Evolutionary conservation across 1,284 basidiomycete genomes (phyloP).

Genomic region (Naganishia sp.): DNA sequence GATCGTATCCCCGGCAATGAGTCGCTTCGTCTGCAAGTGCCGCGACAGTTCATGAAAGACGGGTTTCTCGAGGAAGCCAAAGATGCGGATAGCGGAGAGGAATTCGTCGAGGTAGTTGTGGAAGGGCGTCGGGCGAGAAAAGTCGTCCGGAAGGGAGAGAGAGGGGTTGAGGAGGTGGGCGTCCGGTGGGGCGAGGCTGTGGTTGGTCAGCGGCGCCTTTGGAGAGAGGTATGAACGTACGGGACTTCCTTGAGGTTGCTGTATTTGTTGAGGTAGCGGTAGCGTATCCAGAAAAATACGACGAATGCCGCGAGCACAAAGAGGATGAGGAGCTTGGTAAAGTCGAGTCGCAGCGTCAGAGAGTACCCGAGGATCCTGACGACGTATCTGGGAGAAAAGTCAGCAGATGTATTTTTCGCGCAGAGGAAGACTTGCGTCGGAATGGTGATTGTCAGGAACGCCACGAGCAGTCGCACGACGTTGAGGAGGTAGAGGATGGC

Average conservation of each 20-base stretch:
- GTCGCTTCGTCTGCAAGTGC: slow-evolving; percentile 83
- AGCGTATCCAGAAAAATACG: slow-evolving; percentile 77
- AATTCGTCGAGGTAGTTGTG: slow-evolving; percentile 96
- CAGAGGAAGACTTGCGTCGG: slow-evolving; percentile 58
- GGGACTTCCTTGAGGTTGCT: slow-evolving; percentile 83
- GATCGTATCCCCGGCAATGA: slow-evolving; percentile 76
- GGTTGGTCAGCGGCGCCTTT: slow-evolving; percentile 58
- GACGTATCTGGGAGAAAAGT: slow-evolving; percentile 38
- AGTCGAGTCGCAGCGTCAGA: slow-evolving; percentile 83
- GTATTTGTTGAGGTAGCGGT: slow-evolving; percentile 59
- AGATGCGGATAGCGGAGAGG: slow-evolving; percentile 86
- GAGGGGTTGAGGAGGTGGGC: slow-evolving; percentile 32
- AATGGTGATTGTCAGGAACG: slow-evolving; percentile 75
- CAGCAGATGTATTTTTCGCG: neutral
- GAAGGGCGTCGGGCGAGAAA: slow-evolving; percentile 61
- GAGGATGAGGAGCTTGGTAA: slow-evolving; percentile 79
- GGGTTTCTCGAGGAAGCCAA: slow-evolving; percentile 92
- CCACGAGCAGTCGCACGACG: slow-evolving; percentile 68
- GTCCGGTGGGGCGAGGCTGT: slow-evolving; percentile 32
- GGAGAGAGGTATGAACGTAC: slow-evolving; percentile 59
- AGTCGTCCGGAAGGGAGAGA: slow-evolving; percentile 27
- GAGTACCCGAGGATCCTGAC: slow-evolving; percentile 76
- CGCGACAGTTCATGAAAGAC: slow-evolving; percentile 93
- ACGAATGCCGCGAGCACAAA: slow-evolving; percentile 64
- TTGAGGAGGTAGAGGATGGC: slow-evolving; percentile 78